Percentiles rank a stretch among this genome's conserved stretches.
These are phyloP conservation scores for Alternaria arbusti DNA, from an alignment of 2,329 filamentous ascomycete genomes.

Conservation along the genomic window DNA sequence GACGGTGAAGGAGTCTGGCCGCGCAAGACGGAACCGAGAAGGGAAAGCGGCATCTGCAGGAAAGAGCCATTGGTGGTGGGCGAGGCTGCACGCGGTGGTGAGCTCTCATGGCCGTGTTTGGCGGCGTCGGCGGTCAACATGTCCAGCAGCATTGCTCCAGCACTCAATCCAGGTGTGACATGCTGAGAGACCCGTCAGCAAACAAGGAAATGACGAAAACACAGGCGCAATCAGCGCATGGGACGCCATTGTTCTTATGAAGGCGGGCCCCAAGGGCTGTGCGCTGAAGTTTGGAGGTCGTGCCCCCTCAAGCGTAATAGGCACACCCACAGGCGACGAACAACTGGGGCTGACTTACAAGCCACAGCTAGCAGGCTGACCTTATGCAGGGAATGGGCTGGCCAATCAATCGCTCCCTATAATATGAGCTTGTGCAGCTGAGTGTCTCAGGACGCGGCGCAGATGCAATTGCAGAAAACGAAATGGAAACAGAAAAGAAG, in stretches of 20 bases:
- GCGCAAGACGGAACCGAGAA: conserved; percentile 41
- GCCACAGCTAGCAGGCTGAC: conserved; percentile 32
- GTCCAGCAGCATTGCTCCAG: conserved; percentile 45
- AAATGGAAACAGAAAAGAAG: not conserved
- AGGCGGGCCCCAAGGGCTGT: conserved; percentile 21
- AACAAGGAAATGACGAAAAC: conserved; percentile 6
- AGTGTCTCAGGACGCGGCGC: not conserved
- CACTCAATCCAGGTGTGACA: conserved; percentile 16
- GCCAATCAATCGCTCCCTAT: conserved; percentile 13
- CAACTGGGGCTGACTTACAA: conserved; percentile 32
- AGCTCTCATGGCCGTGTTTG: conserved; percentile 43
- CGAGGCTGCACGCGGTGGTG: conserved; percentile 26
- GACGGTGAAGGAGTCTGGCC: conserved; percentile 28
- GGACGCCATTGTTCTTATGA: conserved; percentile 25
- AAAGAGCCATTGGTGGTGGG: conserved; percentile 34
- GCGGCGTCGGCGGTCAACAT: conserved; percentile 46
- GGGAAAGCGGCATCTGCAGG: conserved; percentile 42
- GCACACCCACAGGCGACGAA: conserved; percentile 13
- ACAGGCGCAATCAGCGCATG: conserved; percentile 13
- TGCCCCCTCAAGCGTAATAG: conserved; percentile 20
- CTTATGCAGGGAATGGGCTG: conserved; percentile 19
- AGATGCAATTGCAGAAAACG: not conserved
- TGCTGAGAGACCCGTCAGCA: conserved; percentile 28
- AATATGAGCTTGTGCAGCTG: conserved; percentile 1
- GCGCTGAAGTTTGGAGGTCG: conserved; percentile 29